Evolutionary conservation across 352 stramenopile genomes (phyloP), one percentile per base, ranked within the genome.

Genomic region (Phytophthora pluvialis): DNA sequence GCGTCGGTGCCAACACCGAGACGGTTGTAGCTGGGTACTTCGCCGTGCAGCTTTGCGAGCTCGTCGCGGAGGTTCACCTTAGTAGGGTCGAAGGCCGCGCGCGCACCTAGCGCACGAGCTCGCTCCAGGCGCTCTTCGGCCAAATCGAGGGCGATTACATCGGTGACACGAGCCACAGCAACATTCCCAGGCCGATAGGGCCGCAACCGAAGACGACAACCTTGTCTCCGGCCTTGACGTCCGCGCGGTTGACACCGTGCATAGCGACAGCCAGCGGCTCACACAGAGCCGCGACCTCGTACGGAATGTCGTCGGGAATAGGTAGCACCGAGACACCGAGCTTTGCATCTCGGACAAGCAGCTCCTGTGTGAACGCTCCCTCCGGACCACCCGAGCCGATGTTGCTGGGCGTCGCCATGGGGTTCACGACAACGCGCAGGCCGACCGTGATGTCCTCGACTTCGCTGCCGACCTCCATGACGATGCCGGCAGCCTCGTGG

Each of bases 361-460:
- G 49, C 18, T 71, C 63, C 26, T 71, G 63, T 0, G 63, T 71
- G 43, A 71, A 71, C 26, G 63, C 63, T 35, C 63, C 63, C 13
- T 71, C 63, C 0, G 56, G 56, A 7, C 56, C 63, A 2, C 63
- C 56, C 26, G 63, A 71, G 4, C 63, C 63, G 35, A 71, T 71
- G 38, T 71, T 71, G 32, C 63, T 71, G 9, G 63, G 63, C 5
- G 63, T 71, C 43, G 67, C 42, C 63, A 71, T 62, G 9, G 63
- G 63, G 31, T 71, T 71, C 15, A 71, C 56, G 16, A 71, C 63
- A n/a, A 71, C 63, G 16, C 56, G 63, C 63, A 71, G 67, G 15
- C 63, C 63, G n/a, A 67, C 36, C 8, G 29, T 53, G 13, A 71
- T 71, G 44, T 59, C 49, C 10, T 71, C 56, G 11, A 71, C 56